Evolutionary conservation across 2,329 filamentous ascomycete genomes (phyloP), one percentile per base, ranked within the genome.

Genomic region (Boeremia lycopersici): DNA sequence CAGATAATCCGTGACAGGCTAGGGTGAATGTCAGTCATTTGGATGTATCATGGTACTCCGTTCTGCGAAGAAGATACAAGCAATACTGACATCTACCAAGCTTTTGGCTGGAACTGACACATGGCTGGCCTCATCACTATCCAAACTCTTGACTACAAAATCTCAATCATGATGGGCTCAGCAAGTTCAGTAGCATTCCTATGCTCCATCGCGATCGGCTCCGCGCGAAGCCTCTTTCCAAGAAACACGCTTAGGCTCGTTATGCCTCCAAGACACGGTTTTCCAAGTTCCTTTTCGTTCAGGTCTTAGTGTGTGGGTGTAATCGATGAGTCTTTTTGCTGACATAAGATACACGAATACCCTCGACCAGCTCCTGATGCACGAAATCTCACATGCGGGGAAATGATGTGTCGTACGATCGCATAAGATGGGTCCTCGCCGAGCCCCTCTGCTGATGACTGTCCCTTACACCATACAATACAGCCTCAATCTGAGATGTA

Each of bases 401-500:
- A 34, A 30, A 28, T 4, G 31, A 55, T 45, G 11, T 42, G 35
- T 55, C 41, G 23, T 38, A 38, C 31, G 8, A 30, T 26, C 13
- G 40, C 52, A 46, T 41, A 13, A 43, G 15, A 30, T 29, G n/a
- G 23, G 25, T 7, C 10, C 2, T 30, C 30, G 17, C 31, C 28
- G 28, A 39, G 26, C 19, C n/a, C 17, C 39, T 35, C 15, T 8
- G 7, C 7, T 34, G 40, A 40, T 35, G 42, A 48, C 31, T 51
- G n/a, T 17, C 0, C 7, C 4, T 38, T 15, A 6, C 42, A 41
- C 36, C n/a, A 19, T 42, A 48, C 55, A 64, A 49, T 40, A 38
- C 53, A 61, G 51, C 50, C 53, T 60, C 53, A 41, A 43, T n/a
- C 39, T 35, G 41, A 23, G 29, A 6, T 42, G 33, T 36, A 17